These are phyloP conservation scores for Cladosporium oxysporum DNA, from an alignment of 2,329 filamentous ascomycete genomes.

Conservation along the genomic window DNA sequence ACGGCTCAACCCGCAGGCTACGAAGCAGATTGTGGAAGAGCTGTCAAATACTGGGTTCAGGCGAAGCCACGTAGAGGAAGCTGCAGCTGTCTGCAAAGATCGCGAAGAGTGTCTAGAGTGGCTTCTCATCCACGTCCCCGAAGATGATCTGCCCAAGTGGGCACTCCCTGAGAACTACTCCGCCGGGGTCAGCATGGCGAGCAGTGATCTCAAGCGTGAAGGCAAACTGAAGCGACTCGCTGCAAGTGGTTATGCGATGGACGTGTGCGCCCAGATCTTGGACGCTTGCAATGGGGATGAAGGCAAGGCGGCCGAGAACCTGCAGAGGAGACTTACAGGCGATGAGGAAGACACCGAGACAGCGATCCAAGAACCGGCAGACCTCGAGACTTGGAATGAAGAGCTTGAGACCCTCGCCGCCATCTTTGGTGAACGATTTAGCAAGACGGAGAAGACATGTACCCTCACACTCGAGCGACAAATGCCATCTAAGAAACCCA, in stretches of 20 bases:
- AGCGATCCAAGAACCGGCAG: background rate
- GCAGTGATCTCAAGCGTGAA: conserved; percentile 77
- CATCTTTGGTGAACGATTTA: conserved; percentile 77
- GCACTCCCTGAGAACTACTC: conserved; percentile 88
- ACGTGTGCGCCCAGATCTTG: conserved; percentile 78
- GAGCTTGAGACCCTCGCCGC: conserved; percentile 82
- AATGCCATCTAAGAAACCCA: conserved; percentile 44
- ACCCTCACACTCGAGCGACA: conserved; percentile 65
- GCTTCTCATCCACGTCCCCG: conserved; percentile 94
- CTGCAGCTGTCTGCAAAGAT: conserved; percentile 83
- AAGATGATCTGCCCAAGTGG: conserved; percentile 94
- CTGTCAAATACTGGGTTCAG: conserved; percentile 81
- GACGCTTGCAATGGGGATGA: conserved; percentile 73
- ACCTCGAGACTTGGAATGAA: conserved; percentile 68
- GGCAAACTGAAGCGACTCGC: conserved; percentile 79
- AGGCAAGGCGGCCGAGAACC: conserved; percentile 70
- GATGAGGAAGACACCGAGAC: conserved; percentile 48
- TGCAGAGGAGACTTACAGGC: conserved; percentile 69
- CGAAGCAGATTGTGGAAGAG: conserved; percentile 66
- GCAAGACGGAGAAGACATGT: conserved; percentile 57
- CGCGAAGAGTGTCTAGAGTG: conserved; percentile 91
- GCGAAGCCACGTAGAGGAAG: conserved; percentile 86
- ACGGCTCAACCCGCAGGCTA: conserved; percentile 60
- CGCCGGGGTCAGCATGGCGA: conserved; percentile 83
- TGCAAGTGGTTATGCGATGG: conserved; percentile 78